phyloP scores from a whole-genome alignment of 1,284 basidiomycete genomes.

The Meira nashicola region DNA sequence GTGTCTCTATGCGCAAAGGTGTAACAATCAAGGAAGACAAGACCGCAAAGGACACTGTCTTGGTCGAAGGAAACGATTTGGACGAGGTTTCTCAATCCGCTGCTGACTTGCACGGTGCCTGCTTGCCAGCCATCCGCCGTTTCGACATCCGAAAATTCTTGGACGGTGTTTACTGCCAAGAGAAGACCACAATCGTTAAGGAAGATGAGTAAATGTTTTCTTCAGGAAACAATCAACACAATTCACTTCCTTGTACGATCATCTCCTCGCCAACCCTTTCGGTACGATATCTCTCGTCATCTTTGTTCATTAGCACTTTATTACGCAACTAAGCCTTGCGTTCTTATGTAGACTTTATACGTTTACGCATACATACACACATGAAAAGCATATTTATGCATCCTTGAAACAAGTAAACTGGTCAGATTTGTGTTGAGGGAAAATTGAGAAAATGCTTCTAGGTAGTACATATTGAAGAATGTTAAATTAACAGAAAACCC shows the following conservation, averaged over 20 bases:
- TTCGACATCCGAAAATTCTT: conserved; percentile 59
- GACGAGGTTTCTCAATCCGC: conserved; percentile 52
- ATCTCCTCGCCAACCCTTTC: too few species aligned
- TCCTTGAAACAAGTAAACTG: background rate
- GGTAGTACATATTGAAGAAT: too few species aligned
- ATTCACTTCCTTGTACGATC: too few species aligned
- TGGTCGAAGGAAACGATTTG: conserved; percentile 59
- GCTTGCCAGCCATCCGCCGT: conserved; percentile 43
- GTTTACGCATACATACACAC: background rate
- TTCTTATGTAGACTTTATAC: background rate
- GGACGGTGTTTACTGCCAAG: conserved; percentile 78
- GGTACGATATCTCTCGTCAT: too few species aligned
- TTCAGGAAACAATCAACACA: too few species aligned
- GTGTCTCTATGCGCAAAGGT: conserved; percentile 86
- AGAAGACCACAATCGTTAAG: conserved; percentile 61
- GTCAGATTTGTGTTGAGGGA: too few species aligned
- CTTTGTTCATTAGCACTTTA: too few species aligned
- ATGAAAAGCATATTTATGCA: background rate
- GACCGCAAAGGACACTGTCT: conserved; percentile 75
- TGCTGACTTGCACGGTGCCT: conserved; percentile 50
- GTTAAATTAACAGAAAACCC: too few species aligned
- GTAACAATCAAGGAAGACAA: conserved; percentile 84
- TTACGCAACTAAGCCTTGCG: too few species aligned
- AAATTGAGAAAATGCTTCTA: too few species aligned
- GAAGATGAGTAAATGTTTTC: conserved; percentile 59